phyloP scores from a whole-genome alignment of 768 basidiomycete genomes.

The Dioszegia hungarica region DNA sequence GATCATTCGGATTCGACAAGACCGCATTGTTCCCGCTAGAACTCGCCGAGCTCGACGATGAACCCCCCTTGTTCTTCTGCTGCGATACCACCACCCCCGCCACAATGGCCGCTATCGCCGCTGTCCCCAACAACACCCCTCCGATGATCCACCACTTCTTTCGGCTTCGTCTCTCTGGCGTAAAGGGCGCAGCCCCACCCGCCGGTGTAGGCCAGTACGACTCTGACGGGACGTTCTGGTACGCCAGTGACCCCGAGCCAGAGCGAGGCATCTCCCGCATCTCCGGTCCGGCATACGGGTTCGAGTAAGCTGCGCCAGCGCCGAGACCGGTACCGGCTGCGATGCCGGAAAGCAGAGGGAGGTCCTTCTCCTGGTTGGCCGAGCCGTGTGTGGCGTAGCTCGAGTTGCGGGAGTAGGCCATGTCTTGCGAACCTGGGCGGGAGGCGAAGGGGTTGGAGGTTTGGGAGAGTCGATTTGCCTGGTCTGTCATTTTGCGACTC shows the following conservation, averaged over 20 bases:
- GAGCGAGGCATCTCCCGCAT: background rate
- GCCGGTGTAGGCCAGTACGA: constrained; percentile 14
- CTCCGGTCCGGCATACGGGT: background rate
- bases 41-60: constrained; percentile 9
- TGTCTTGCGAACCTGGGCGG: background rate
- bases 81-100: constrained; percentile 65
- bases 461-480: constrained; percentile 17
- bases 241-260: constrained; percentile 6
- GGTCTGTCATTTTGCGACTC: background rate
- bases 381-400: background rate
- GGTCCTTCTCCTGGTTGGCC: background rate
- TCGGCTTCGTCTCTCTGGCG: constrained; percentile 4
- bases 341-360: constrained; percentile 1
- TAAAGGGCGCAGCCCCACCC: background rate
- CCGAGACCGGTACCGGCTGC: background rate
- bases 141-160: constrained; percentile 46
- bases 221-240: constrained; percentile 34
- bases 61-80: constrained; percentile 18
- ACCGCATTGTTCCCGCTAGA: constrained; percentile 17
- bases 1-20: constrained; percentile 59
- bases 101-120: constrained; percentile 54
- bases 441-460: constrained; percentile 8
- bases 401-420: constrained; percentile 1
- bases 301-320: constrained; percentile 1
- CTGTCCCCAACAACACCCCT: constrained; percentile 56